These are phyloP conservation scores for Trichosporon sp. DNA, from an alignment of 1,284 basidiomycete genomes.

Conservation along the genomic window DNA sequence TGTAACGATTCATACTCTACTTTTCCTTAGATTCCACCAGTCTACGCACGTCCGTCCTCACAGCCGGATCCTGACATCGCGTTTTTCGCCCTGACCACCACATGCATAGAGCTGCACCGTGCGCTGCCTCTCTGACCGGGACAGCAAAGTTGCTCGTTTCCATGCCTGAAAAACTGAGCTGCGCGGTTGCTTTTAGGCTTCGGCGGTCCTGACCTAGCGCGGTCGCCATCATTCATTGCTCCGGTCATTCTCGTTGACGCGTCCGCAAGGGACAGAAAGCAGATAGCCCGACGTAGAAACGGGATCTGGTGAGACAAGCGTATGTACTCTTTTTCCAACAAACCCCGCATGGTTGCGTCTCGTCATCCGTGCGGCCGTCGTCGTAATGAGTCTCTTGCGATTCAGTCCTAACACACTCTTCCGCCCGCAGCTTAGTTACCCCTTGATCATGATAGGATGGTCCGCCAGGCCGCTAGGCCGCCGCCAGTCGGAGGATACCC, in stretches of 20 bases:
- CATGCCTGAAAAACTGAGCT: background rate
- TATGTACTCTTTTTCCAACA: conserved; percentile 5
- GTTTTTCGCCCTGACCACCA: background rate
- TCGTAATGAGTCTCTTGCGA: conserved; percentile 1
- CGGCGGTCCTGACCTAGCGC: background rate
- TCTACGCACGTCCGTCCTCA: background rate
- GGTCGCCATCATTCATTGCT: too few species aligned
- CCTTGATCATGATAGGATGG: background rate
- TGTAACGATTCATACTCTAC: conserved; percentile 17
- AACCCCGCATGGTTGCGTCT: background rate
- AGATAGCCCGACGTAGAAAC: background rate
- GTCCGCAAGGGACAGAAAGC: too few species aligned
- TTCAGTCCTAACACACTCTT: conserved; percentile 11
- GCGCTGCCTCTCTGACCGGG: background rate
- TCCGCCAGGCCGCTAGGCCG: background rate
- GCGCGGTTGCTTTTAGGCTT: background rate
- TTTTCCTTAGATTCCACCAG: conserved; percentile 3
- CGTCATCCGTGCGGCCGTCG: background rate
- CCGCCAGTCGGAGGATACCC: background rate
- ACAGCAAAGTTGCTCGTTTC: background rate
- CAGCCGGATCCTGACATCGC: background rate
- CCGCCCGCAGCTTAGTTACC: conserved; percentile 14
- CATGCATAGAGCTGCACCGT: background rate
- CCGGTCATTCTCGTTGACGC: background rate
- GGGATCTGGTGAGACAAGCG: background rate